Evolutionary conservation across 73 alveolate species (phyloP), one percentile per base, ranked within the genome.

Genomic region (Stentor coeruleus): DNA sequence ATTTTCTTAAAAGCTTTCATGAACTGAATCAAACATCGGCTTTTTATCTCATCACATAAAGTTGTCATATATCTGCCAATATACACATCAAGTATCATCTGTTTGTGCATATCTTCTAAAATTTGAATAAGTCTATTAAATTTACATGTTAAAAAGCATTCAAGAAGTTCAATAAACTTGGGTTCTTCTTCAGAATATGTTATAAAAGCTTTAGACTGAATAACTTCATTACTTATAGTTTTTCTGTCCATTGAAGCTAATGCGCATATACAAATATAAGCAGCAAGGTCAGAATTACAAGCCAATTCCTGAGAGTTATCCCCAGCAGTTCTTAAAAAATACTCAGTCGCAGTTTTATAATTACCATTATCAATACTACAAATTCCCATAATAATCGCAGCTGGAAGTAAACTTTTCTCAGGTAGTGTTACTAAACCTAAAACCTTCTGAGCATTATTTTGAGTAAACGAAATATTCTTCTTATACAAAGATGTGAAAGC

Each of bases 161-260:
- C 79, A 11, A 66, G 2, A 20, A 66, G n/a, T 20, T 66, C 79
- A 33, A 66, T 20, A 31, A 20, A 33, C 14, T 15, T 20, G n/a
- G 79, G 39, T 33, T 66, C 79, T 20, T 66, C 79, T 66, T 66
- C 79, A 26, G 37, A 31, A 33, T 28, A 66, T 2, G 39, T 33
- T 40, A 20, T 26, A 33, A 66, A 66, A 0, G 79, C 14, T 40
- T 66, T 66, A 33, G 79, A 66, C 39, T 66, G n/a, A 37, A 66
- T 20, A 28, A 66, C 15, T 66, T 66, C 79, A 26, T 20, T 66
- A 28, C 33, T 66, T 26, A 66, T 31, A 28, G n/a, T 15, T 14
- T 37, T 28, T 33, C 79, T 66, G 79, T 66, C 79, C n/a, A 66
- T 20, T 26, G 79, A 66, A 20, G 37, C 37, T 40, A 66, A 2